Evolutionary conservation across 805 yeast genomes (phyloP), one percentile per base, ranked within the genome.

Genomic region (Blastobotrys americana): DNA sequence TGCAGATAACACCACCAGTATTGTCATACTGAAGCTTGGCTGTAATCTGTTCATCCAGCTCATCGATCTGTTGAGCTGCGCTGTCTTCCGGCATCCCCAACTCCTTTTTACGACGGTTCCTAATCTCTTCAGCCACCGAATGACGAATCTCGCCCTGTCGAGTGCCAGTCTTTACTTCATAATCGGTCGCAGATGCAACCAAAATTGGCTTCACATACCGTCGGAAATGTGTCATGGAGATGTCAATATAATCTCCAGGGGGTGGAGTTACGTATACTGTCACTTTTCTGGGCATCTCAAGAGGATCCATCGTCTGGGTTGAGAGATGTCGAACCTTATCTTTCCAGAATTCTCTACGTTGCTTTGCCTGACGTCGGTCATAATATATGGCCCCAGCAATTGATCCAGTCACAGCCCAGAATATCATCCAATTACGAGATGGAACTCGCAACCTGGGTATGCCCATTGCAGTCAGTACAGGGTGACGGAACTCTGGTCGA

Each of bases 251-350:
- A 60, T 90, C 97, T 56, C 85, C 84, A 17, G 98, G 97, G 5
- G 97, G 97, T n/a, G 98, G 98, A 0, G 96, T 95, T 45, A 89
- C 74, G 60, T 81, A 89, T 1, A 93, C 79, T 1, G 84, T 78
- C 39, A 93, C 68, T 54, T 81, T 84, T 47, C 98, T 73, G 2
- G 96, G 86, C 17, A 74, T 55, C 43, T 72, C 70, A 46, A 75
- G 66, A 1, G 78, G 61, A 1, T 36, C 40, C 36, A 80, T 55
- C 15, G 75, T 73, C 21, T 61, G 69, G 20, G 74, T 59, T 10
- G 90, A 77, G 37, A 74, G 60, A 13, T 62, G 65, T 37, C 76
- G 66, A 2, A 86, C 95, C 41, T 67, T 54, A 16, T 70, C 70
- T 70, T 82, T 78, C 75, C 84, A 86, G 49, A 73, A 69, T 36